phyloP scores from a whole-genome alignment of 352 stramenopile species.

The Phytopythium litorale region DNA sequence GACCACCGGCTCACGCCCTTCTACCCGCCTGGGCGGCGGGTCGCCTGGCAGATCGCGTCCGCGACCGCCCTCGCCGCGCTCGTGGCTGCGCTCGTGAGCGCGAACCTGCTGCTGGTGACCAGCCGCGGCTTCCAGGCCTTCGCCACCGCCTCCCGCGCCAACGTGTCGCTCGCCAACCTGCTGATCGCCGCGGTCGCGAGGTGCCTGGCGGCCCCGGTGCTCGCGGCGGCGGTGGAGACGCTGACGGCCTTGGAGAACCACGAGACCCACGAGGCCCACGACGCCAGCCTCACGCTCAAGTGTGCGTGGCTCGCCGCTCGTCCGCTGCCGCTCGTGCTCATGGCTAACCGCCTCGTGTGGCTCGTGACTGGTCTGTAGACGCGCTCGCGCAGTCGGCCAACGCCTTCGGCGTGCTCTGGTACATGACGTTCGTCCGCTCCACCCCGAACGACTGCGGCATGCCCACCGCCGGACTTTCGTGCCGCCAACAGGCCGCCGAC shows the following conservation, averaged over 20 bases:
- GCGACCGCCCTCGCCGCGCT: slow-evolving; percentile 20
- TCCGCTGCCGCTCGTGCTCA: neutral
- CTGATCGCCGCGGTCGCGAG: slow-evolving; percentile 23
- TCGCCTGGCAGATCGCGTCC: slow-evolving; percentile 26
- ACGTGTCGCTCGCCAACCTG: slow-evolving; percentile 29
- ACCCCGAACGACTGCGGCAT: slow-evolving; percentile 14
- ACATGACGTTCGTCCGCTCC: slow-evolving; percentile 41
- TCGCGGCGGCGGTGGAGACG: slow-evolving; percentile 29
- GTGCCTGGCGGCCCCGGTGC: slow-evolving; percentile 11
- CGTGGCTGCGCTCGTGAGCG: slow-evolving; percentile 17
- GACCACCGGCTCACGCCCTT: slow-evolving; percentile 52
- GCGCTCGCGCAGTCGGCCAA: slow-evolving; percentile 63
- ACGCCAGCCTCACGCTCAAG: slow-evolving; percentile 75
- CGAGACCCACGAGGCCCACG: slow-evolving; percentile 55
- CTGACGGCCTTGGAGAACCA: slow-evolving; percentile 80
- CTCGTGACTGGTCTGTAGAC: slow-evolving; percentile 20
- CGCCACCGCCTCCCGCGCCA: slow-evolving; percentile 10
- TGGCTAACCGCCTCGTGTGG: neutral
- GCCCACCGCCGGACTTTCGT: slow-evolving; percentile 21
- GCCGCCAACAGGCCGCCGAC: slow-evolving; percentile 35
- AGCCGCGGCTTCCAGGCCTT: slow-evolving; percentile 26
- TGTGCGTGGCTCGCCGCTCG: slow-evolving; percentile 26
- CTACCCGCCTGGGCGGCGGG: slow-evolving; percentile 25
- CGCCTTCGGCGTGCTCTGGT: slow-evolving; percentile 50
- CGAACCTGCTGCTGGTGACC: slow-evolving; percentile 32